Conservation (phyloP, 2,329 filamentous ascomycete species). For the Rhytidhysteron rufulum region DNA sequence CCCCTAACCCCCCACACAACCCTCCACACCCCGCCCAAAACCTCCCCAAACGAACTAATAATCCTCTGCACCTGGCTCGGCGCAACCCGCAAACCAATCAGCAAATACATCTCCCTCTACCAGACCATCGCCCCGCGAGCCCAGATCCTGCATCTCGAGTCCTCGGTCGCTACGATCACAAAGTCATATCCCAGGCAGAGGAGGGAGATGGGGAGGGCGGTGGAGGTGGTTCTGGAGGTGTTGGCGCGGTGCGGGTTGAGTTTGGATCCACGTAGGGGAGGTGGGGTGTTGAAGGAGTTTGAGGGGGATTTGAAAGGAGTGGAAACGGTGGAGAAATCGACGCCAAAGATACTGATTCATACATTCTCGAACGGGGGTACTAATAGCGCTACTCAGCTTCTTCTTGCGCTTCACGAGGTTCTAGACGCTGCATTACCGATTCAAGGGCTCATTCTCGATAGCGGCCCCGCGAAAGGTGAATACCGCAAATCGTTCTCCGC, state of each 20-base stretch:
- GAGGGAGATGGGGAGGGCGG: slow-evolving; percentile 1
- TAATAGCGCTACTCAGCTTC: slow-evolving; percentile 6
- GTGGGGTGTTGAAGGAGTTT: too few relatives aligned
- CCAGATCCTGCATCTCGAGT: slow-evolving; percentile 10
- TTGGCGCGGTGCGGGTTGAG: too few relatives aligned
- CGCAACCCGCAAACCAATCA: slow-evolving; percentile 5
- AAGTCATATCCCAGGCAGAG: slow-evolving; percentile 2
- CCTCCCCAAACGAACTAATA: slow-evolving; percentile 4
- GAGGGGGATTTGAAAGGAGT: too few relatives aligned
- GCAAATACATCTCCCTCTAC: slow-evolving; percentile 12
- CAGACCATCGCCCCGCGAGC: slow-evolving; percentile 6
- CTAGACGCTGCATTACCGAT: slow-evolving; percentile 5
- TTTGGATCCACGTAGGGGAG: too few relatives aligned
- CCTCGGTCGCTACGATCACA: slow-evolving; percentile 9
- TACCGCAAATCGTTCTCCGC: slow-evolving; percentile 18
- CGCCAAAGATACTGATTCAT: slow-evolving; percentile 8
- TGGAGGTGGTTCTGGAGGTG: slow-evolving; percentile 5
- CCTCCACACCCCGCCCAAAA: slow-evolving; percentile 3
- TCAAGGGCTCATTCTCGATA: slow-evolving; percentile 9
- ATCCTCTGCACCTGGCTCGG: slow-evolving; percentile 13
- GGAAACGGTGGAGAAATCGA: too few relatives aligned
- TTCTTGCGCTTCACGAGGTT: slow-evolving; percentile 1
- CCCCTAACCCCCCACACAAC: neutral
- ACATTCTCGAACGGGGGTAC: slow-evolving; percentile 8
- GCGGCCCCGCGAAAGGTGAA: slow-evolving; percentile 3